Base-by-base conservation (phyloP, 345 rosid species). In the Microthlaspi erraticum region DNA sequence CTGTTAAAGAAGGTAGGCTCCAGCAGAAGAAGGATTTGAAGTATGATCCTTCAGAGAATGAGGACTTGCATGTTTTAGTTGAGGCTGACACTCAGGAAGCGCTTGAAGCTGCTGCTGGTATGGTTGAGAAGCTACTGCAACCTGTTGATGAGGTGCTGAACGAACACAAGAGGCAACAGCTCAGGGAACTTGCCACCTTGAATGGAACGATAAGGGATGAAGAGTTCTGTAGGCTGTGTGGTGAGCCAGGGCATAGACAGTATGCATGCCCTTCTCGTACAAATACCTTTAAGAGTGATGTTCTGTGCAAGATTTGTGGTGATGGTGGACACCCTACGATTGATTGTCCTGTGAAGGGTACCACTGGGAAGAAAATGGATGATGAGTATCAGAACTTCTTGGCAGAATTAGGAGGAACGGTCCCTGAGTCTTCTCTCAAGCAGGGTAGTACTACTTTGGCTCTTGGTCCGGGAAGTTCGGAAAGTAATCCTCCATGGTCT, bases 261-360 rank as follows among this genome's bases (percentile, higher is more conserved):
- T 91, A 84, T 64, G 96, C 93, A 0, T 92, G 98, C 64, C 97
- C 99, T 16, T 89, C 99, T 4, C 95, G 98, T 32, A 78, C 85
- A 7, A 85, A 89, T 14, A 92, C 98, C n/a, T 95, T 94, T 72
- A 92, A 95, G 70, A 90, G 98, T 78, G 99, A 84, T 75, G 99
- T 95, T 57, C 96, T 88, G 63, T 92, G 99, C 73, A 92, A 92
- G 87, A 92, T 90, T n/a, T 92, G 99, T 64, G 90, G 98, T 81
- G 99, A 95, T 82, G 97, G 91, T 70, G 98, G 99, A 50, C 99
- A 95, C 60, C 99, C 99, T 5, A 95, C 98, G 1, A 95, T 92
- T 52, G 98, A 95, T 82, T 95, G 99, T 68, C 99, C 97, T 2
- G 83, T 92, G 70, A 95, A 95, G 84, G 96, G 97, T 64, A 83